Evolutionary conservation across 805 yeast genomes (phyloP).

Genomic region (Wickerhamiella qilinensis): DNA sequence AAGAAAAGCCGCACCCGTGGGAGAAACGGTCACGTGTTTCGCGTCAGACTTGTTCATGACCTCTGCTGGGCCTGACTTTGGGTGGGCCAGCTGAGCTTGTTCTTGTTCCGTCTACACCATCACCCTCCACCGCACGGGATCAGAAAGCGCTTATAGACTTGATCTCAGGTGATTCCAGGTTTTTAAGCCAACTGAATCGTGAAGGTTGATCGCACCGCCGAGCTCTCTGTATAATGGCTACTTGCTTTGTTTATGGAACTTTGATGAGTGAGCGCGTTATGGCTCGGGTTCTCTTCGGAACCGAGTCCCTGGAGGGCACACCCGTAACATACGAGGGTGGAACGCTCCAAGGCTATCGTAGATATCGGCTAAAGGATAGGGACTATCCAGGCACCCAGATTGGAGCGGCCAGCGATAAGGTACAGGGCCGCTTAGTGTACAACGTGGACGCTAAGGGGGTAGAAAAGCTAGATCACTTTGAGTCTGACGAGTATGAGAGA

Average conservation of each 20-base stretch:
- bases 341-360: constrained; percentile 2
- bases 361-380: constrained; percentile 7
- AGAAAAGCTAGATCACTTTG: constrained; percentile 12
- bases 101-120: too few relatives aligned
- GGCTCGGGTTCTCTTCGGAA: constrained; percentile 12
- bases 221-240: too few relatives aligned
- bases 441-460: constrained; percentile 7
- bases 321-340: background rate
- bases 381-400: constrained; percentile 12
- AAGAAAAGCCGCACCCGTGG: background rate
- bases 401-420: background rate
- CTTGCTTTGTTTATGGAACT: constrained; percentile 12
- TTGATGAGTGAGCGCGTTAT: constrained; percentile 14
- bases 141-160: too few relatives aligned
- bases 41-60: too few relatives aligned
- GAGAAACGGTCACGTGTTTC: too few relatives aligned
- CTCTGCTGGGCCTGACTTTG: too few relatives aligned
- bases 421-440: constrained; percentile 10
- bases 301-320: background rate
- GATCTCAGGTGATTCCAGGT: too few relatives aligned
- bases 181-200: too few relatives aligned
- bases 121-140: too few relatives aligned
- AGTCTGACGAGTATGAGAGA: constrained; percentile 15
- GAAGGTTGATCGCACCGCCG: too few relatives aligned
- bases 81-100: too few relatives aligned